Evolutionary conservation across 192 early-diverging fungal species (phyloP).

Genomic region (Phlyctochytrium planicorne): DNA sequence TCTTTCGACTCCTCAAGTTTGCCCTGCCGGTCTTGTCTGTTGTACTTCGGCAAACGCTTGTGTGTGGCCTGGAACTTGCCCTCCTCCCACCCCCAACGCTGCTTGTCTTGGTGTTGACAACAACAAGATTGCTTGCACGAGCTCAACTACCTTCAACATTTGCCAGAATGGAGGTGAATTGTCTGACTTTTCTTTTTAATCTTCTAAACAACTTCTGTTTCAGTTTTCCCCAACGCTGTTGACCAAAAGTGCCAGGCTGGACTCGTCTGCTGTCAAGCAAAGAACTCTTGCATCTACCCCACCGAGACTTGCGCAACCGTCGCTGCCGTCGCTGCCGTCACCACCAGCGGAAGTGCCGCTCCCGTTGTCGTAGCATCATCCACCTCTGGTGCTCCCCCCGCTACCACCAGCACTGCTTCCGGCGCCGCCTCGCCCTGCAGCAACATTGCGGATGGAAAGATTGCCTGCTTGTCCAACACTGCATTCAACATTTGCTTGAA

Average conservation of each 20-base stretch:
- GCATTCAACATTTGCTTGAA: constrained; percentile 7
- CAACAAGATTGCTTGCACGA: constrained; percentile 3
- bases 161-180: constrained; percentile 5
- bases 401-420: neutral
- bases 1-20: neutral
- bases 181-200: too few species aligned
- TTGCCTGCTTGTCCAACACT: constrained; percentile 9
- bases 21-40: neutral
- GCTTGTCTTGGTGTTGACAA: constrained; percentile 6
- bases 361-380: neutral
- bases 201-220: too few species aligned
- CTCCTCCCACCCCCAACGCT: neutral
- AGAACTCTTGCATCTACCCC: neutral
- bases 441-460: neutral
- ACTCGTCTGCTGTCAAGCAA: constrained; percentile 17
- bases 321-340: neutral
- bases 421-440: neutral
- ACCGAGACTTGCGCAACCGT: neutral
- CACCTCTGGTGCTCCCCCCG: neutral
- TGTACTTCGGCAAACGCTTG: neutral
- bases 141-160: constrained; percentile 7
- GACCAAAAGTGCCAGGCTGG: neutral
- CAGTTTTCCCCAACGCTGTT: neutral
- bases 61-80: constrained; percentile 2
- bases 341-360: neutral